Base-by-base conservation (phyloP, 345 rosid genomes). In the Rhodomyrtus tomentosa region DNA sequence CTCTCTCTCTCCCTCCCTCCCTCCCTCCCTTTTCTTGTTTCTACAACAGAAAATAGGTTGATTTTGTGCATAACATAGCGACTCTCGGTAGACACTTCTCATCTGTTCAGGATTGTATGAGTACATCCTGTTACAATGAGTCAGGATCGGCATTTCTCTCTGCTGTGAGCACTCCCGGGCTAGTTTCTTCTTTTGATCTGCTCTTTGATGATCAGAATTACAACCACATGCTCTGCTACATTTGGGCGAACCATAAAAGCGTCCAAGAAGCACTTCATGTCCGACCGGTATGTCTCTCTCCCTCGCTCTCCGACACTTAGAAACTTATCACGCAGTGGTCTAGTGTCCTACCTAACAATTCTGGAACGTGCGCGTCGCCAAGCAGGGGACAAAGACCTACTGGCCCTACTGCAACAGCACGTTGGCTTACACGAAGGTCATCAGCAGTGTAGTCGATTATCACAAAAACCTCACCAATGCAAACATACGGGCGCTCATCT, bases 341-440 rank as follows among this genome's bases (percentile, higher is more conserved):
- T 3, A 24, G 25, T 8, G 25, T 21, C 56, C 56, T 10, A 54
- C 56, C 56, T 21, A 21, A 22, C 22, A 22, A 54, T 54, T 6
- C 58, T 10, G 58, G 58, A 54, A 54, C 25, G 12, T 14, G 22
- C 29, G 12, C 16, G 25, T 24, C 15, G 29, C n/a, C 13, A 14
- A 84, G n/a, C 82, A 87, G 87, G 85, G 82, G 25, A 82, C 85
- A 0, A 82, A 59, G 73, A 36, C 24, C 18, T 48, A 18, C 42
- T 87, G 87, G 89, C 18, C 29, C 21, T 56, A 52, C 18, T 87
- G 89, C 82, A 87, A 87, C 55, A 74, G 42, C 42, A 80, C 82
- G 5, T 83, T 87, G 16, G 27, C 79, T 36, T 87, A 85, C 59
- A 81, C 80, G 5, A 55, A 85, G 52, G 32, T 38, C 11, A 12